Evolutionary conservation across 1,284 basidiomycete genomes (phyloP).

Genomic region (Trichosporon sp.): DNA sequence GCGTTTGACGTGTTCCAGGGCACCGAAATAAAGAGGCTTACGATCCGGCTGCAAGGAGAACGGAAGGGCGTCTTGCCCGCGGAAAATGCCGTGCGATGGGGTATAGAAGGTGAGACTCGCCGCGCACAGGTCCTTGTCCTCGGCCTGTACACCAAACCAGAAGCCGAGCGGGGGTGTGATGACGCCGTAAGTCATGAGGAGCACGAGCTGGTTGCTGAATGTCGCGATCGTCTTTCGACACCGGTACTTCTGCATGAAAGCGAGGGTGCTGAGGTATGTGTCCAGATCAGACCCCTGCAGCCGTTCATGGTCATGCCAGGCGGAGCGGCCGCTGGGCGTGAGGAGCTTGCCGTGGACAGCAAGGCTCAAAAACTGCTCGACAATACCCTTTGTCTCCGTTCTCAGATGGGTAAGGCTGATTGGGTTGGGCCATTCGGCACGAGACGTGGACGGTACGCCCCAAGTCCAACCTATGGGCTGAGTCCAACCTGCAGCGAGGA

Average conservation of each 20-base stretch:
- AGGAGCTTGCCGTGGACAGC: background rate
- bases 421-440: background rate
- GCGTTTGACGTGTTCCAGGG: too few relatives aligned
- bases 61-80: background rate
- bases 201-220: background rate
- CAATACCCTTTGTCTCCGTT: background rate
- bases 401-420: background rate
- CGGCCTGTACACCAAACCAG: background rate
- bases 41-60: too few relatives aligned
- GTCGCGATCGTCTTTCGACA: background rate
- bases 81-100: background rate
- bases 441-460: too few relatives aligned
- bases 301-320: background rate
- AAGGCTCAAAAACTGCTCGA: background rate
- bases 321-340: too few relatives aligned
- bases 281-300: background rate
- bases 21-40: too few relatives aligned
- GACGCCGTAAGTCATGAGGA: background rate
- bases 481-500: background rate
- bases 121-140: background rate
- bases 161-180: background rate
- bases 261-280: background rate
- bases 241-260: background rate
- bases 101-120: background rate
- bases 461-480: background rate